Evolutionary conservation across 306 rosid genomes (phyloP), one percentile per base, ranked within the genome.

Genomic region (Sophora flavescens): DNA sequence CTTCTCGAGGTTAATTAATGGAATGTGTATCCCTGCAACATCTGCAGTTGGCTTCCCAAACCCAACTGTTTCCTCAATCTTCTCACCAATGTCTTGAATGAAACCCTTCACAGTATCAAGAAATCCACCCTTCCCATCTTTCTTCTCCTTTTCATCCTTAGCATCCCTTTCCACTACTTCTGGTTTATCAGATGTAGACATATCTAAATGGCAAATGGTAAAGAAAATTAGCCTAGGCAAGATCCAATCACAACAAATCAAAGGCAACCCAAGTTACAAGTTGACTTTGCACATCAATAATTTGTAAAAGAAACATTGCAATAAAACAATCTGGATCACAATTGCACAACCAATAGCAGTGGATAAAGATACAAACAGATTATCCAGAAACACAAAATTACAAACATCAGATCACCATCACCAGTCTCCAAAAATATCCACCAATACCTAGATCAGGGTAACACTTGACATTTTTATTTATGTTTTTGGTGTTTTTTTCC

Each of bases 11-110:
- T 74, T 91, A 30, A 93, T 93, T 17, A n/a, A 17, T 15, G 93
- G 86, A 76, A 93, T 72, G 78, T 88, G 96, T 63, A 93, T 72
- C 0, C 28, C 95, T 1, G 86, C 6, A 7, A 93, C 90, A 79
- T 93, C 95, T 0, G 96, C 98, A 2, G 90, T 89, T 9, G 98
- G 98, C 74, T 89, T 93, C 42, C 96, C 95, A 10, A 93, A 93
- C 47, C 96, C 93, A 51, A 91, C 70, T 2, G 85, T 42, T 63
- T 53, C 96, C 78, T 91, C 95, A 44, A 93, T 88, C 83, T 93
- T 93, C 80, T 93, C 95, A 1, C 96, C 96, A 26, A 91, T 77
- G 76, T 93, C 96, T 0, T 86, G 85, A 75, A 93, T 87, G 85
- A 93, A 93, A 78, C 63, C 95, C 87, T 93, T 89, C 54, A 93